phyloP scores from a whole-genome alignment of 116 monocot species.

The Posidonia oceanica region DNA sequence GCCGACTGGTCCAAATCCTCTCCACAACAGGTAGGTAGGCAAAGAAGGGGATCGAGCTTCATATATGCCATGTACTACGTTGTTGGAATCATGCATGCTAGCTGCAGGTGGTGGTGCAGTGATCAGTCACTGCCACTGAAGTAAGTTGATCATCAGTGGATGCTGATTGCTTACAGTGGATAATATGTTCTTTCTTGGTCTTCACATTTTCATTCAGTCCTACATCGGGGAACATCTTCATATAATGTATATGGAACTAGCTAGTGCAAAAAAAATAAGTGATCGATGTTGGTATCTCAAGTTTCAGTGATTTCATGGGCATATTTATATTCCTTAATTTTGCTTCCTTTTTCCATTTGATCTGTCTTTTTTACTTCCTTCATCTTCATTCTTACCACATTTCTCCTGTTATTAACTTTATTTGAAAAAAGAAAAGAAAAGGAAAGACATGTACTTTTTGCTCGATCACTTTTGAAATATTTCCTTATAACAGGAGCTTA shows the following conservation, averaged over 20 bases:
- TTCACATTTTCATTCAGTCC: neutral
- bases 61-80: no score
- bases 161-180: neutral
- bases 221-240: neutral
- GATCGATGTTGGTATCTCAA: neutral
- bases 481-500: no score
- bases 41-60: neutral
- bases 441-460: neutral
- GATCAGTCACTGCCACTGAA: no score
- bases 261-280: no score
- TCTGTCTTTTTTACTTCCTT: neutral
- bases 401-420: neutral
- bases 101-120: no score
- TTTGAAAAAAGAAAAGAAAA: neutral
- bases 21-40: constrained; percentile 9
- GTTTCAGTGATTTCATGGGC: neutral
- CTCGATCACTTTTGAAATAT: neutral
- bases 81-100: no score
- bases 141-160: neutral
- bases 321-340: no score
- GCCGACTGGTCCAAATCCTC: constrained; percentile 13
- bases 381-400: neutral
- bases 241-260: no score
- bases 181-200: neutral
- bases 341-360: no score